Evolutionary conservation across 768 basidiomycete genomes (phyloP).

Genomic region (Serendipita sp.): DNA sequence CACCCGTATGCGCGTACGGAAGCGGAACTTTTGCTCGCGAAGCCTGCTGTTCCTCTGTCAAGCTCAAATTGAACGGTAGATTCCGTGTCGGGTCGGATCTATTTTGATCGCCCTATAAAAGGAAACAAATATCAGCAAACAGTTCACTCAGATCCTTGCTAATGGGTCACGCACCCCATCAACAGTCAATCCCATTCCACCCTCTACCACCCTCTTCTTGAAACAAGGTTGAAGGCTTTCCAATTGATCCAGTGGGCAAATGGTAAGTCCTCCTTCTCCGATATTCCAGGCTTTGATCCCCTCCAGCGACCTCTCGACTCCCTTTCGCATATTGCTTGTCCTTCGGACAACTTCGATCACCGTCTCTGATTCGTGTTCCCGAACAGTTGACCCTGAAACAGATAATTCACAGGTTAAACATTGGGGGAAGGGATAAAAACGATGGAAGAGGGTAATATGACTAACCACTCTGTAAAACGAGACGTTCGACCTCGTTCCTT

Average conservation of each 20-base stretch:
- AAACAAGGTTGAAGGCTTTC: slow-evolving; percentile 34
- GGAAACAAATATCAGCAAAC: slow-evolving; percentile 9
- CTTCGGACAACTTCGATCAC: slow-evolving; percentile 46
- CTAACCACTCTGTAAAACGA: slow-evolving; percentile 42
- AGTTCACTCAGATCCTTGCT: background rate
- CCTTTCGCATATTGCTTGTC: slow-evolving; percentile 30
- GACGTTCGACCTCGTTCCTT: slow-evolving; percentile 39
- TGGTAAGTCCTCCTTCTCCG: slow-evolving; percentile 17
- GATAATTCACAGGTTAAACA: too few relatives aligned
- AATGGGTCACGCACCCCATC: slow-evolving; percentile 1
- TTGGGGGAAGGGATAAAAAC: background rate
- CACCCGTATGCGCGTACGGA: slow-evolving; percentile 81
- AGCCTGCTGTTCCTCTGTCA: slow-evolving; percentile 68
- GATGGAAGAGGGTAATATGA: slow-evolving; percentile 14
- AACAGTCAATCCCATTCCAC: background rate
- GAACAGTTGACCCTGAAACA: background rate
- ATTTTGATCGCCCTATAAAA: slow-evolving; percentile 7
- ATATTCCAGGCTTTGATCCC: slow-evolving; percentile 33
- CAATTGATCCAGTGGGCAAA: slow-evolving; percentile 34
- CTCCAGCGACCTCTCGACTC: slow-evolving; percentile 43
- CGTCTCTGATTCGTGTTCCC: slow-evolving; percentile 10
- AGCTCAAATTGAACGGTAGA: slow-evolving; percentile 73
- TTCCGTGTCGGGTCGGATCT: slow-evolving; percentile 46
- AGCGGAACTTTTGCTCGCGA: slow-evolving; percentile 70
- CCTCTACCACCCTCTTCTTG: slow-evolving; percentile 14